A percentile compares a stretch with the other conserved stretches of the same genome.
These are phyloP conservation scores for Xylariaceae sp. DNA, from an alignment of 2,329 filamentous ascomycete genomes.

Conservation along the genomic window DNA sequence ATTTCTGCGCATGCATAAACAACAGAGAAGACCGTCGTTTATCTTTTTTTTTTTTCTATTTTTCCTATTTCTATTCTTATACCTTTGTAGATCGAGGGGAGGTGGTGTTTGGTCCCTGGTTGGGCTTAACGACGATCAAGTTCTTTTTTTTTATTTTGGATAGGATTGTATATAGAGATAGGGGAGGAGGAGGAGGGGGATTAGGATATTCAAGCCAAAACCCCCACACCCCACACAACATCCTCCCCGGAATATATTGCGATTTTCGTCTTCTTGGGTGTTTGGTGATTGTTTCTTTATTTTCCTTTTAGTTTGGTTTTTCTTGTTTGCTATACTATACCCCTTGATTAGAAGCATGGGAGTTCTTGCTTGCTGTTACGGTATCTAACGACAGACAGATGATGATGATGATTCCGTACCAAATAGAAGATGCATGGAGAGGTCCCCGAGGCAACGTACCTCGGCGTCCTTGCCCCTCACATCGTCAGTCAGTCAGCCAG, in stretches of 20 bases:
- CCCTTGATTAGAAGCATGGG: too few relatives aligned
- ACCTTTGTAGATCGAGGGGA: neutral
- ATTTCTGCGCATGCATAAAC: neutral
- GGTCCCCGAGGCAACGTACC: too few relatives aligned
- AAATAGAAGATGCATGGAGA: too few relatives aligned
- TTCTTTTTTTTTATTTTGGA: too few relatives aligned
- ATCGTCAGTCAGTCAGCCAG: too few relatives aligned
- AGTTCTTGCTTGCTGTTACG: too few relatives aligned
- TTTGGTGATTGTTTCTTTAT: neutral
- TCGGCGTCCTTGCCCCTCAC: too few relatives aligned
- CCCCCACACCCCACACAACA: neutral
- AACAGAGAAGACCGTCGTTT: neutral
- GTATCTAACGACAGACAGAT: too few relatives aligned
- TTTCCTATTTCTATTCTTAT: neutral
- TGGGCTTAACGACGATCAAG: neutral
- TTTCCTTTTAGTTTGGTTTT: neutral
- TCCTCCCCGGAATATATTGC: neutral
- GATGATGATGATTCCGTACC: too few relatives aligned
- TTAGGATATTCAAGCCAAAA: neutral
- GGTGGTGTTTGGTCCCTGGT: neutral
- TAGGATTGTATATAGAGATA: neutral
- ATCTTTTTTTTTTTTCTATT: too few relatives aligned
- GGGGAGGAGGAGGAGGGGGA: neutral
- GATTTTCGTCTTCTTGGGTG: neutral
- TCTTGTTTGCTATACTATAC: neutral